Evolutionary conservation across 257 asterid genomes (phyloP), one percentile per base, ranked within the genome.

Genomic region (Solanum megistacrolobum): DNA sequence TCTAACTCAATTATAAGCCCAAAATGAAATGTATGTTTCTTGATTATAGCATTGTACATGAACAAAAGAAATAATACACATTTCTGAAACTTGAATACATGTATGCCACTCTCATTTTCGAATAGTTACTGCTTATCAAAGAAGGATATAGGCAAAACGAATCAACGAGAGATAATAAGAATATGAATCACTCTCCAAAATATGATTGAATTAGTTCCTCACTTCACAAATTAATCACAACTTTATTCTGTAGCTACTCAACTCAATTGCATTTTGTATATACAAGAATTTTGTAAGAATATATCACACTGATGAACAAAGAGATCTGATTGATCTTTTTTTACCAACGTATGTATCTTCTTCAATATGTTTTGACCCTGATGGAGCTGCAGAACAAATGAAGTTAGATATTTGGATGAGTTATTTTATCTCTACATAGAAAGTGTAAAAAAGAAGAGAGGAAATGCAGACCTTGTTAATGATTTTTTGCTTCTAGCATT

Each of bases 401-500:
- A 84, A 20, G 85, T 52, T 55, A 72, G 1, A 68, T 43, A 9
- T 68, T 12, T 60, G 20, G 20, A 86, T 60, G 4, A 46, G 43
- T 20, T 12, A 27, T 85, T 31, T 3, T 5, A 78, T 39, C 25
- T 78, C 34, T 41, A 6, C 36, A 78, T 78, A 41, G 36, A 0
- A 78, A 25, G 25, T 12, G 38, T 41, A 25, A 34, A 52, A 32
- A 35, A 31, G 86, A 68, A 83, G 84, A 58, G 86, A 48, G 68
- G 32, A 68, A 60, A 86, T 39, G 27, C 31, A 65, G 52, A 93
- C 98, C 98, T 93, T 88, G 88, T 95, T 65, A 89, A 69, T 72
- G 93, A 87, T 90, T 90, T 92, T 35, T 87, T 88, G 88, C 62
- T 90, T 86, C 89, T 91, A 35, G 82, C 89, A 89, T 90, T 94